Conservation (phyloP, 805 yeast genomes). For the Saccharomycopsis amapae region DNA sequence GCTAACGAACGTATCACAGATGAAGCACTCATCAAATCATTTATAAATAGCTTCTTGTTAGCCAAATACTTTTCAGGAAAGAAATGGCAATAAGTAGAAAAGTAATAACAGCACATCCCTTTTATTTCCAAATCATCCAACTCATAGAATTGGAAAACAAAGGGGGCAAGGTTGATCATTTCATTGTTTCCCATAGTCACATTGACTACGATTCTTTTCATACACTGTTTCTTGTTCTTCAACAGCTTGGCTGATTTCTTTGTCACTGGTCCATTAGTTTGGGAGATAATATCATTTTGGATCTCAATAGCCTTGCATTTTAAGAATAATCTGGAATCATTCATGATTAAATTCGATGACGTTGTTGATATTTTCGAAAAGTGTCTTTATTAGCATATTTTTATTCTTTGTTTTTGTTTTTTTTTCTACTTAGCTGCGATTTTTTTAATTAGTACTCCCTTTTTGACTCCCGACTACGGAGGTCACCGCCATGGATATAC, state of each 20-base stretch:
- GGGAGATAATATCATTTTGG: not conserved
- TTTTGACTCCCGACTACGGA: too few relatives aligned
- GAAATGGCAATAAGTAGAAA: constrained; percentile 51
- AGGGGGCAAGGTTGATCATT: constrained; percentile 59
- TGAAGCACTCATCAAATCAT: constrained; percentile 40
- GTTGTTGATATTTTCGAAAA: not conserved
- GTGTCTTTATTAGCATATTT: not conserved
- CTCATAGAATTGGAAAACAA: constrained; percentile 47
- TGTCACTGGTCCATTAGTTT: not conserved
- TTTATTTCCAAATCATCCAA: constrained; percentile 63
- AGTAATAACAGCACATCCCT: constrained; percentile 61
- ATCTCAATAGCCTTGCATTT: not conserved
- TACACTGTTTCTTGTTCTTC: constrained; percentile 37
- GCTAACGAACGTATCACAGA: constrained; percentile 47
- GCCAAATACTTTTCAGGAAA: constrained; percentile 49
- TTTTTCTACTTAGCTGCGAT: not conserved
- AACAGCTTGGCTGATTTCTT: constrained; percentile 15
- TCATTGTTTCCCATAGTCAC: constrained; percentile 78
- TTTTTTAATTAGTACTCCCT: too few relatives aligned
- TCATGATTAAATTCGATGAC: too few relatives aligned
- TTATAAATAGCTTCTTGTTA: constrained; percentile 47
- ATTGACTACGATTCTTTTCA: constrained; percentile 76
- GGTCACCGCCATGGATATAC: not conserved
- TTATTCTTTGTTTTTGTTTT: not conserved
- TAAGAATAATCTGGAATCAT: not conserved